phyloP scores from a whole-genome alignment of 305 asterid species.

The Fraxinus albicans region DNA sequence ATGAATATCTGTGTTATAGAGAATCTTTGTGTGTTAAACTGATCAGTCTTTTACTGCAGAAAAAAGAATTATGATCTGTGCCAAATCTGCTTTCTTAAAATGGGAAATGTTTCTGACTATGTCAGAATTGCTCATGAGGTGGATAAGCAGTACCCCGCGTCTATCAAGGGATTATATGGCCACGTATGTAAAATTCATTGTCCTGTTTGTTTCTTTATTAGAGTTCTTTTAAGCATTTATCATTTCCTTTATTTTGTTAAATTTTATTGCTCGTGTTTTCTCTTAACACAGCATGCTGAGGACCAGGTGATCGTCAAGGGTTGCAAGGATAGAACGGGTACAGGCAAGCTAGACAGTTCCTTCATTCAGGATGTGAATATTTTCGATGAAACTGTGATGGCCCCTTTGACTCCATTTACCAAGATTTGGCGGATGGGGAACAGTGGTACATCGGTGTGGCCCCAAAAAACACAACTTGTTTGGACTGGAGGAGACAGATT shows the following conservation, averaged over 20 bases:
- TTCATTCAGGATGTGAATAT: conserved; percentile 43
- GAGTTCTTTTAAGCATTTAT: neutral
- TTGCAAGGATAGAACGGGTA: conserved; percentile 30
- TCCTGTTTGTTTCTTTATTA: neutral
- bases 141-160: conserved; percentile 28
- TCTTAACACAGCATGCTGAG: conserved; percentile 38
- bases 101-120: conserved; percentile 57
- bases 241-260: neutral
- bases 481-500: conserved; percentile 54
- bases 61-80: conserved; percentile 79
- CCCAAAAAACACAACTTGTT: conserved; percentile 41
- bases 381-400: conserved; percentile 41
- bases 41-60: conserved; percentile 36
- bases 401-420: conserved; percentile 53
- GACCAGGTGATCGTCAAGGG: conserved; percentile 29
- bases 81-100: conserved; percentile 54
- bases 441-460: conserved; percentile 45
- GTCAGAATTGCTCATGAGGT: conserved; percentile 57
- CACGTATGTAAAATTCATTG: conserved; percentile 30
- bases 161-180: conserved; percentile 35
- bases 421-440: conserved; percentile 86
- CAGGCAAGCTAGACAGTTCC: conserved; percentile 40
- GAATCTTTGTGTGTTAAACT: neutral
- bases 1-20: neutral
- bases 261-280: neutral